Base-by-base conservation (phyloP, 2,329 filamentous ascomycete species). In the Trichoderma sp. region DNA sequence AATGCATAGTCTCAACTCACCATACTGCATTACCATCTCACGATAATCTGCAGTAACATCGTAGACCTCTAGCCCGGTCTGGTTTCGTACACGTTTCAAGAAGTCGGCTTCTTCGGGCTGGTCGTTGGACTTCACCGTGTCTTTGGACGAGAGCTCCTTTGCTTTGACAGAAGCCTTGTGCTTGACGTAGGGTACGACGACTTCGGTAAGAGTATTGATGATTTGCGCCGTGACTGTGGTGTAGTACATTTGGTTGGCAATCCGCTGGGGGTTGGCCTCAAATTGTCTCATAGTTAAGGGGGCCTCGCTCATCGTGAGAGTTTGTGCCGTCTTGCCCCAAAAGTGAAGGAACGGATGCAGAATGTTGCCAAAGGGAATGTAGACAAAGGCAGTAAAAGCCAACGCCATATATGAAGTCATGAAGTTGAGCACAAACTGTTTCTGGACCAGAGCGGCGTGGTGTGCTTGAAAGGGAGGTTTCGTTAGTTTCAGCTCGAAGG, bases 341-440 rank as follows among this genome's bases (percentile, higher is more conserved):
- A 97, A 81, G 73, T 97, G 89, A 5, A 99, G 87, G 75, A 96
- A 91, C 0, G 95, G 94, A 0, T 95, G 88, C 12, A 99, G 87
- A 54, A 93, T 79, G 69, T 89, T 88, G 15, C 92, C 94, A 73
- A 98, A 98, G 0, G 94, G 94, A 22, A 97, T 92, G 74, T 97
- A 98, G 70, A 97, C 89, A 73, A 97, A 98, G 0, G 94, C 92
- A 0, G 94, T 97, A 19, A 98, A 86, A 75, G 97, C 90, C n/a
- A 96, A 90, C 1, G 93, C 92, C 63, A 97, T 88, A 77, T 97
- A 98, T 0, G 94, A 97, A 6, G 93, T 97, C 79, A 98, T 94
- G 80, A 97, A 97, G 82, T 97, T 97, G 75, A 98, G 87, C 15
- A 98, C 89, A 75, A 99, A 98, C 37, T 97, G 91, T 82, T 99